Conservation (phyloP, 495 filamentous ascomycete species). For the Corynascus novoguineensis region DNA sequence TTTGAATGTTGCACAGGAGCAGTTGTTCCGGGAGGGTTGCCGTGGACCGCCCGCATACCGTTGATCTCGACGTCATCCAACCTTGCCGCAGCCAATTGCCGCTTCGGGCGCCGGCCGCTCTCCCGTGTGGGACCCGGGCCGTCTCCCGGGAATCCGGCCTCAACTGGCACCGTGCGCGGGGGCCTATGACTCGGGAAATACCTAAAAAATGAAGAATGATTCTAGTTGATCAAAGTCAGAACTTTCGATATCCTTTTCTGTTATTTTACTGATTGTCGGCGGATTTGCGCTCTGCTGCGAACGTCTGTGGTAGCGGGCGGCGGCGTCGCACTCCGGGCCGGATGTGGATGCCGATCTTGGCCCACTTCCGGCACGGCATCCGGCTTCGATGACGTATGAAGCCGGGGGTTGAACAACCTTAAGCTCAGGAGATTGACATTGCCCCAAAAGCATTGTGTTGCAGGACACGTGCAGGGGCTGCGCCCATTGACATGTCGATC, state of each 20-base stretch:
- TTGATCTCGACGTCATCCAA: conserved; percentile 5
- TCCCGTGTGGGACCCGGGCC: too few species aligned
- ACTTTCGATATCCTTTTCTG: too few species aligned
- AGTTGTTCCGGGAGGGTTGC: neutral
- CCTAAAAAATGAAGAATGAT: too few species aligned
- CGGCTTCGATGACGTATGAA: neutral
- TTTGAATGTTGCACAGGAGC: neutral
- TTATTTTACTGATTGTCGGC: too few species aligned
- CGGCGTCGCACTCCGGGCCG: neutral
- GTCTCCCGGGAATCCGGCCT: neutral
- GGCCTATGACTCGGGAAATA: too few species aligned
- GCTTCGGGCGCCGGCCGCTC: neutral
- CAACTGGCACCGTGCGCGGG: neutral
- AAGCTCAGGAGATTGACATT: neutral
- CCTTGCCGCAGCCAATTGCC: neutral
- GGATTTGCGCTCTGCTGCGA: too few species aligned
- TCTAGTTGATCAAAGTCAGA: too few species aligned
- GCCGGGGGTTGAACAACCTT: neutral
- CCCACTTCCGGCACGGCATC: neutral
- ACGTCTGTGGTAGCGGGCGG: neutral
- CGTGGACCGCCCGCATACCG: neutral
- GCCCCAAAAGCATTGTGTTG: neutral
- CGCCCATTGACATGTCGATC: neutral
- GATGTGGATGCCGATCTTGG: neutral
- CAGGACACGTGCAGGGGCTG: too few species aligned